These are phyloP conservation scores for Chlorencoelia australis DNA, from an alignment of 2,329 filamentous ascomycete species.

Conservation along the genomic window DNA sequence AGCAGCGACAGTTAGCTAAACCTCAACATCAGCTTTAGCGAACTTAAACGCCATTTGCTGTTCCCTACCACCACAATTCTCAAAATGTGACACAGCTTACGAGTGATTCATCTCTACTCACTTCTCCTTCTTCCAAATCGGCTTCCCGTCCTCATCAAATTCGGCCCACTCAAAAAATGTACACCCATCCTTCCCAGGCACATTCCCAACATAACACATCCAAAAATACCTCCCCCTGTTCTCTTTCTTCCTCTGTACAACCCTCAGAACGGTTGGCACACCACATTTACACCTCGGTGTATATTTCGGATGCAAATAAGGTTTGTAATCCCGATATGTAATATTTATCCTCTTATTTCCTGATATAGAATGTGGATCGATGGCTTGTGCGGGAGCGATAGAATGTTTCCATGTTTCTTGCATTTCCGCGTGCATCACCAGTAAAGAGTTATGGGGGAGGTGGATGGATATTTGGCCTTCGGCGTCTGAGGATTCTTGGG, in stretches of 20 bases:
- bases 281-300: slow-evolving; percentile 73
- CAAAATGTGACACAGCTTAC: no score
- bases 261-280: slow-evolving; percentile 59
- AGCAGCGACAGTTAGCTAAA: no score
- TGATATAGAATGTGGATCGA: slow-evolving; percentile 77
- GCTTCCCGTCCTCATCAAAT: slow-evolving; percentile 79
- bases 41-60: no score
- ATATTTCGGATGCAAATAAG: slow-evolving; percentile 62
- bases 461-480: slow-evolving; percentile 88
- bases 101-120: no score
- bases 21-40: no score
- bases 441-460: slow-evolving; percentile 83
- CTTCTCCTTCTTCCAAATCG: slow-evolving; percentile 42
- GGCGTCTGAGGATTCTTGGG: slow-evolving; percentile 43
- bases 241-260: slow-evolving; percentile 68
- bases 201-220: slow-evolving; percentile 78
- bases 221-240: slow-evolving; percentile 79
- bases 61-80: no score
- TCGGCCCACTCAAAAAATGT: slow-evolving; percentile 76
- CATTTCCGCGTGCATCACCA: slow-evolving; percentile 97
- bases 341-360: slow-evolving; percentile 80
- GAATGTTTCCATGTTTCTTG: slow-evolving; percentile 95
- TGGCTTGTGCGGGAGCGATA: slow-evolving; percentile 62
- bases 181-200: slow-evolving; percentile 60
- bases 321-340: slow-evolving; percentile 82